Base-by-base conservation (phyloP, 768 basidiomycete species). In the Leccinum truebloodii region DNA sequence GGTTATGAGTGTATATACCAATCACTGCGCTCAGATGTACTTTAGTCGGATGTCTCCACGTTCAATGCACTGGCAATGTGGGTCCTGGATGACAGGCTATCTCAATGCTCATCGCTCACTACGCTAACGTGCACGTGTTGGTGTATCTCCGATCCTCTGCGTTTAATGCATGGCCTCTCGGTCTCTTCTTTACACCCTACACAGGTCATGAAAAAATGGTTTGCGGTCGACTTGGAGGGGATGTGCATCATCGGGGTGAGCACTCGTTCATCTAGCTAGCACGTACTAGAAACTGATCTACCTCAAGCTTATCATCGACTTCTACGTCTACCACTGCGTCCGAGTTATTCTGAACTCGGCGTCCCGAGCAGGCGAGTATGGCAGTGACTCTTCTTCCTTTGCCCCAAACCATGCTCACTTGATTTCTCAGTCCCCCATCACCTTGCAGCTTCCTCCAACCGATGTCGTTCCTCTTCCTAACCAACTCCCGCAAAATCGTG, bases 221-320 rank as follows among this genome's bases (percentile, higher is more conserved):
- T 28, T 28, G 28, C 28, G 26, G 28, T 16, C 13, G 12, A 49
- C n/a, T 24, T 7, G 2, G 55, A 72, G 70, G 53, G 59, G 24
- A 72, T 46, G 3, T 71, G 62, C 6, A 67, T 60, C 6, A 56
- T 71, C 16, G 70, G 70, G 32, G 70, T 71, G 49, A 67, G 70
- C 37, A 26, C 30, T 24, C 26, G 0, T 56, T 14, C 20, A 8
- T 52, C 13, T 9, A 3, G 18, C 16, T 13, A 12, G 6, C 2
- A 28, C 8, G 28, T 30, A 28, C 13, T 16, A 12, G 39, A 22
- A 22, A 22, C 60, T 72, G 52, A 70, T 18, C 8, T 13, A 1
- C 24, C 0, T 2, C 50, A 59, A 71, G 70, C 61, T 71, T 24
- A 4, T 71, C 26, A 67, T 71, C 48, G 70, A 71, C 59, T 71